Base-by-base conservation (phyloP, 257 asterid genomes). In the Salvia rosmarinus region DNA sequence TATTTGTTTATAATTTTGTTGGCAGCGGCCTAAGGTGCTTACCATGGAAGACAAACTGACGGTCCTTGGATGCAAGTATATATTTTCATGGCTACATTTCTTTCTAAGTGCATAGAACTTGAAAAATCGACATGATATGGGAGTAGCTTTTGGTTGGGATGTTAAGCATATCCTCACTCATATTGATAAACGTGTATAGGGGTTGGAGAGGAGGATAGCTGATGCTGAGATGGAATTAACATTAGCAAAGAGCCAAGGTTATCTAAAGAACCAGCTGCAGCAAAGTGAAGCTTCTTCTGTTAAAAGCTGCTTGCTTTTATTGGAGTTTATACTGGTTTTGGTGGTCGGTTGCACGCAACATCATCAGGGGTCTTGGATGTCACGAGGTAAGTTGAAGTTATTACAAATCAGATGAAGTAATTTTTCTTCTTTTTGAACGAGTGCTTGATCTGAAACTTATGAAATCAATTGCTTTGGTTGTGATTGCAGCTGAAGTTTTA, bases 171-270 rank as follows among this genome's bases (percentile, higher is more conserved):
- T 30, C 55, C 49, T 4, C 49, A 40, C 70, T 67, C 40, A 68
- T 47, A 9, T 54, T 25, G 52, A 25, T 67, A 32, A 39, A 12
- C 17, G 12, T 47, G 55, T 57, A 39, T 76, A 92, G 98, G 86
- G 90, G 86, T 65, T 92, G 82, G 85, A 90, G 82, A 83, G 88
- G 74, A 87, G 83, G 76, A 87, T 92, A 64, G 96, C 86, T 82
- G 95, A 88, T 74, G 85, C 86, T 49, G 97, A 92, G 87, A 92
- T 90, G 97, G 97, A 92, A 71, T 71, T 92, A 81, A 84, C 98
- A 8, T 66, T 88, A 74, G 98, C 96, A 7, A 92, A 92, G 86
- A 87, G 96, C 85, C 88, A 92, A 81, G 98, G 98, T 58, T 92
- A 82, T 83, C 96, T 92, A 65, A 88, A 85, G 82, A 88, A 83